Percentiles rank a stretch among this genome's conserved stretches.
Conservation (phyloP, 495 filamentous ascomycete species). For the Chaetomidium leptoderma region DNA sequence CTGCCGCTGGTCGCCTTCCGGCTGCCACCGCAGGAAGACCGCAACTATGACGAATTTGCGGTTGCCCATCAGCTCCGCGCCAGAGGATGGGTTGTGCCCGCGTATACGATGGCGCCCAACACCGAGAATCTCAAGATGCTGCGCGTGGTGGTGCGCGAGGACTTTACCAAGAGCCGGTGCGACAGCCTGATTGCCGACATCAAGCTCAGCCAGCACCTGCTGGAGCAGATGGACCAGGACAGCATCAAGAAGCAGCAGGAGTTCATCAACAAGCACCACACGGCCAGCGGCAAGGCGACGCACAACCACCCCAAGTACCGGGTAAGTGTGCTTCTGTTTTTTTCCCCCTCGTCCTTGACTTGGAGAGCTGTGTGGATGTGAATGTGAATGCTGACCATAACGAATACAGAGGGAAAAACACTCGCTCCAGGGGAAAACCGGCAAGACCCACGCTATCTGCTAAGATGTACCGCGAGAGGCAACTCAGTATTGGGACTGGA, state of each 20-base stretch:
- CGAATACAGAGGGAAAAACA: constrained; percentile 63
- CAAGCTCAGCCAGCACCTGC: constrained; percentile 60
- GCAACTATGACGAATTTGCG: constrained; percentile 76
- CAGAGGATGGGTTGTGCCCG: constrained; percentile 66
- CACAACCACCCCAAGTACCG: constrained; percentile 62
- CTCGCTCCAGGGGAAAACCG: constrained; percentile 78
- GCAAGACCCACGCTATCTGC: constrained; percentile 83
- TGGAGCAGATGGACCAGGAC: constrained; percentile 69
- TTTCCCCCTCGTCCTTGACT: not conserved
- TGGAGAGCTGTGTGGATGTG: constrained; percentile 6
- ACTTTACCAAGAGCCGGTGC: constrained; percentile 73
- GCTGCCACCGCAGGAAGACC: constrained; percentile 51
- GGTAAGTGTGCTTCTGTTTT: constrained; percentile 30
- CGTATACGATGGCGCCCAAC: constrained; percentile 91
- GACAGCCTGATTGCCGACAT: constrained; percentile 70
- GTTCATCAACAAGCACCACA: constrained; percentile 56
- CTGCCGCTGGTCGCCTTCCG: constrained; percentile 85
- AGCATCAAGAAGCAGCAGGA: constrained; percentile 60
- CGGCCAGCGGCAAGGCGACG: constrained; percentile 51
- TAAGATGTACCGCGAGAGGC: constrained; percentile 35
- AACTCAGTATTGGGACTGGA: constrained; percentile 6
- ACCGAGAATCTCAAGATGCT: constrained; percentile 75
- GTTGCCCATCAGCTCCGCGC: constrained; percentile 72
- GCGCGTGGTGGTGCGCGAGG: constrained; percentile 83
- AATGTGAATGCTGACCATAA: constrained; percentile 21